These are phyloP conservation scores for Aphanocladium album DNA, from an alignment of 2,329 filamentous ascomycete genomes.

Conservation along the genomic window DNA sequence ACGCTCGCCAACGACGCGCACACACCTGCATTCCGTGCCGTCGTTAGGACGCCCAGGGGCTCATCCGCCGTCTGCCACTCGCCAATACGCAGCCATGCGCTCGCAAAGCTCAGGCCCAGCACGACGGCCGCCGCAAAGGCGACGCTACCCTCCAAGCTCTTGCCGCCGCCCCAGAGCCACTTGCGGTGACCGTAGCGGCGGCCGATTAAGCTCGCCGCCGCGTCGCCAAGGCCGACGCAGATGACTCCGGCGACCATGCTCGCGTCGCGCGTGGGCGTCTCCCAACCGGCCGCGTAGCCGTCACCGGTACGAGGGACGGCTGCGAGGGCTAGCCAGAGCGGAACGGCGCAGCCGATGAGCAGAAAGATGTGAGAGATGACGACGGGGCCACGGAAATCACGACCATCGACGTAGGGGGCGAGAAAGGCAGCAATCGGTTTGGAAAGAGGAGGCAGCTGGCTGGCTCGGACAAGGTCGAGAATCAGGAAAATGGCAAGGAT, in stretches of 20 bases:
- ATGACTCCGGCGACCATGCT: constrained; percentile 90
- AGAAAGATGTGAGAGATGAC: constrained; percentile 96
- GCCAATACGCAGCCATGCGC: constrained; percentile 70
- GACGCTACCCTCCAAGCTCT: constrained; percentile 81
- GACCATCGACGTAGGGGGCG: constrained; percentile 88
- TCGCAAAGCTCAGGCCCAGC: constrained; percentile 63
- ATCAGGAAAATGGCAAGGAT: constrained; percentile 81
- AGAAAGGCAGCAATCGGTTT: constrained; percentile 82
- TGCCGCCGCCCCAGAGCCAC: constrained; percentile 96
- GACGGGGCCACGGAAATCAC: constrained; percentile 88
- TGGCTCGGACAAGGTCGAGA: constrained; percentile 82
- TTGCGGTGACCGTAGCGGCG: constrained; percentile 80
- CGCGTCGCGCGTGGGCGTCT: constrained; percentile 66
- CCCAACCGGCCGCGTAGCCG: constrained; percentile 65
- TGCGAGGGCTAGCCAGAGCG: constrained; percentile 82
- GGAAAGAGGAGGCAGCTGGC: constrained; percentile 84
- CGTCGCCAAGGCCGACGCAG: constrained; percentile 92
- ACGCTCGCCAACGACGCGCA: constrained; percentile 80
- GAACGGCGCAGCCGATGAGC: constrained; percentile 89
- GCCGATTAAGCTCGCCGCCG: constrained; percentile 85
- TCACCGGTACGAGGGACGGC: constrained; percentile 55
- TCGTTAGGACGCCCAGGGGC: constrained; percentile 31
- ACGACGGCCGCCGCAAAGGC: constrained; percentile 82
- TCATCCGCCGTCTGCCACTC: constrained; percentile 58
- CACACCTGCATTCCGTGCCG: constrained; percentile 61